Evolutionary conservation across 495 filamentous ascomycete genomes (phyloP), one percentile per base, ranked within the genome.

Genomic region (Daldinia bambusicola): DNA sequence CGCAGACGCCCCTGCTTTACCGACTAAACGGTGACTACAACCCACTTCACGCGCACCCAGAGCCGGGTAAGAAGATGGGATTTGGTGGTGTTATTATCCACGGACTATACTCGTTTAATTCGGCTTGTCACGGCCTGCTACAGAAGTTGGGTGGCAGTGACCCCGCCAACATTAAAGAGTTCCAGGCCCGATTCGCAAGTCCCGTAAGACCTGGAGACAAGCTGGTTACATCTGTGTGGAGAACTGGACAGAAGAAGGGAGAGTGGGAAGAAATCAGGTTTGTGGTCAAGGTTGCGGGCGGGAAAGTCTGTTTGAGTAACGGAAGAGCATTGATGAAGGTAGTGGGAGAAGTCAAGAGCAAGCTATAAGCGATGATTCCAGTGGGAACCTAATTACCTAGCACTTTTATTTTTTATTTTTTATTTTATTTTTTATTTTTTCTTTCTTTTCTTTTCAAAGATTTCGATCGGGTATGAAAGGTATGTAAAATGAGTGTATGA

Each of bases 21-120:
- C 86, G 91, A 74, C 85, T 97, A 37, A 95, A 97, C 69, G 93
- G 93, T 72, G 93, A 96, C 79, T 97, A 96, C 78, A 96, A 96
- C 82, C 93, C 93, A 26, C 89, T 97, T 51, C 93, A 97, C 76
- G 92, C 92, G 7, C 90, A 89, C 31, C 93, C 93, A 12, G 91
- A 91, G 78, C 92, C 94, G 0, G 92, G 93, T 48, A 80, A 85
- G 79, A 91, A 93, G 82, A 95, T 97, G 92, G 93, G 93, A 30
- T 97, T 96, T 75, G 92, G 92, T 4, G 93, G 93, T 43, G 86
- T 88, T 63, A 97, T 96, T 75, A 93, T 96, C 77, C 93, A 97
- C 80, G 93, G 93, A 31, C 82, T 97, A 31, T 96, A 87, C 79
- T 91, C 89, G 64, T 96, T 91, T 89, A 97, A 96, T 79, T 84